These are phyloP conservation scores for Arabis hirsuta DNA, from an alignment of 345 rosid species.

Conservation along the genomic window DNA sequence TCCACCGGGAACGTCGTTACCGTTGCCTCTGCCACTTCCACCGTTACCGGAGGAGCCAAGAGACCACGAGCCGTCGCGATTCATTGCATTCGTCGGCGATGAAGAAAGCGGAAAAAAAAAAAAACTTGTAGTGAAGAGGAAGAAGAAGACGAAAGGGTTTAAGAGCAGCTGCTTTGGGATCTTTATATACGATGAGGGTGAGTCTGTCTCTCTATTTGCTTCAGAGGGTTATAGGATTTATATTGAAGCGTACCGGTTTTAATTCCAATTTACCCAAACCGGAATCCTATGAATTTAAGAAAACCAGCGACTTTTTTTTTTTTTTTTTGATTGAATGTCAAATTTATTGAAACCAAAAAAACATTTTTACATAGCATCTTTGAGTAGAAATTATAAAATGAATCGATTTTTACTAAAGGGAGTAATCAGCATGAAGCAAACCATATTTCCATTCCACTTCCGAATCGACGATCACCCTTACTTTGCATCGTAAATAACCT, in stretches of 20 bases:
- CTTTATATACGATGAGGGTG: not conserved
- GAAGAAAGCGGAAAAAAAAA: not conserved
- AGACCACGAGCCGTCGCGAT: constrained; percentile 43
- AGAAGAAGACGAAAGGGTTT: constrained; percentile 25
- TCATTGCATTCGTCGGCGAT: constrained; percentile 43
- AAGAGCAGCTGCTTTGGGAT: not conserved
- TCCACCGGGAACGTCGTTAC: constrained; percentile 31
- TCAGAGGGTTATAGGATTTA: constrained; percentile 13
- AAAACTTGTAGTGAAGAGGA: not conserved
- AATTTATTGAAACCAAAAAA: too few relatives aligned
- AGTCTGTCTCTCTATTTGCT: not conserved
- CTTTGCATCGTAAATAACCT: too few relatives aligned
- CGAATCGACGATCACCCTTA: too few relatives aligned
- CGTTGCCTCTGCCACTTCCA: constrained; percentile 37
- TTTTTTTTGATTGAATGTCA: too few relatives aligned
- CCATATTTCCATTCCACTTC: too few relatives aligned
- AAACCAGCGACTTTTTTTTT: too few relatives aligned
- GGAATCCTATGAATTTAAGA: not conserved
- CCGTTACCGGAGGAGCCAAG: constrained; percentile 3
- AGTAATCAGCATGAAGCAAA: too few relatives aligned
- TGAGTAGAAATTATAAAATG: too few relatives aligned
- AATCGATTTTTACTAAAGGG: too few relatives aligned
- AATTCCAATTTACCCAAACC: not conserved
- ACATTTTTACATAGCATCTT: too few relatives aligned
- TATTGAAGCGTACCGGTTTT: not conserved